These are phyloP conservation scores for Spergularia marina DNA, from an alignment of 148 eudicot species.

Conservation along the genomic window DNA sequence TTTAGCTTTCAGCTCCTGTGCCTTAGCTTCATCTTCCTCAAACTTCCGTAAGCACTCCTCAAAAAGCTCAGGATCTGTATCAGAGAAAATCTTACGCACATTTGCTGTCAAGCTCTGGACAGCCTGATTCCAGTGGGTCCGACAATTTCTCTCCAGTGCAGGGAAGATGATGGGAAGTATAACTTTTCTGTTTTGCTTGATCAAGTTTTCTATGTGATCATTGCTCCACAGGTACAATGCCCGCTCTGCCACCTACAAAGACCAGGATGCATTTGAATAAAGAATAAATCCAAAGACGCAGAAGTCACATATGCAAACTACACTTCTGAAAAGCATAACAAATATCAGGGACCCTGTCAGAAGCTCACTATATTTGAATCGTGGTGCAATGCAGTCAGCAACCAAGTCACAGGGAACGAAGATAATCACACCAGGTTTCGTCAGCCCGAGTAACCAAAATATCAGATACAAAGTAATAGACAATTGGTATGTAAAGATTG, in stretches of 20 bases:
- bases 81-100: conserved; percentile 44
- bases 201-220: conserved; percentile 43
- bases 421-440: neutral
- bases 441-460: neutral
- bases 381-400: neutral
- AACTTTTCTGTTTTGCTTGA: conserved; percentile 40
- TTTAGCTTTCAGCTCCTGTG: conserved; percentile 30
- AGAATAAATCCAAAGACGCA: conserved; percentile 4
- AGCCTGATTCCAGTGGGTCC: conserved; percentile 48
- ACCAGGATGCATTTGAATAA: conserved; percentile 4
- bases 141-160: conserved; percentile 40
- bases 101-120: conserved; percentile 46
- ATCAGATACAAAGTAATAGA: neutral
- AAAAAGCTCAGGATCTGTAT: conserved; percentile 37
- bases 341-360: neutral
- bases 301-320: neutral
- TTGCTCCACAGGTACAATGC: conserved; percentile 49
- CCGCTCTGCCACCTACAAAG: conserved; percentile 46
- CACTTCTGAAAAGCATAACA: too few relatives aligned
- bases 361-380: neutral
- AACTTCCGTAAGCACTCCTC: conserved; percentile 42
- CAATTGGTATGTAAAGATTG: too few relatives aligned
- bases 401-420: neutral
- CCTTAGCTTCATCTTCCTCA: conserved; percentile 39
- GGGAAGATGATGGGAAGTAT: conserved; percentile 46